Evolutionary conservation across 495 filamentous ascomycete genomes (phyloP).

Genomic region (Opeltia flavorubescens): DNA sequence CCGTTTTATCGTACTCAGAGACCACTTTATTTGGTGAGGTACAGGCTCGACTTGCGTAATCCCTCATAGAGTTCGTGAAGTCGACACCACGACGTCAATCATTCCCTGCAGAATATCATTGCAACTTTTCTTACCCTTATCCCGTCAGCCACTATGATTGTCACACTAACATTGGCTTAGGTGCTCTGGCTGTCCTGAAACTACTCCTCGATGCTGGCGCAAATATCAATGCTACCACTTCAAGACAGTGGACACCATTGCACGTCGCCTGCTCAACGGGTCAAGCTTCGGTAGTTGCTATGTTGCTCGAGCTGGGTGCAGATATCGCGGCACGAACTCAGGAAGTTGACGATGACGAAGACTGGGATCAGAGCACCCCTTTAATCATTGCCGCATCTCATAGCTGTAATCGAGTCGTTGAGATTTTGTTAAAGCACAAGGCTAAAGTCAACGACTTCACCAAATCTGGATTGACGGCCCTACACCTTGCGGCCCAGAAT

Average conservation of each 20-base stretch:
- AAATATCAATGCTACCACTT: neutral
- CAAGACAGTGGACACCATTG: neutral
- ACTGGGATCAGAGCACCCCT: neutral
- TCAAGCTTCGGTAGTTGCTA: neutral
- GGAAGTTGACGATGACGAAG: neutral
- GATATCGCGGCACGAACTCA: neutral
- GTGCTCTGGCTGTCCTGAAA: neutral
- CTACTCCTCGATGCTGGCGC: too few species aligned
- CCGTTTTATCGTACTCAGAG: too few species aligned
- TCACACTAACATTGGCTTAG: neutral
- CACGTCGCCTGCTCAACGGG: neutral
- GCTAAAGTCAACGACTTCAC: neutral
- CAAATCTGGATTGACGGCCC: neutral
- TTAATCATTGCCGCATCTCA: neutral
- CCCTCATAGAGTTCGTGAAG: too few species aligned
- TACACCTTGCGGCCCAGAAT: neutral
- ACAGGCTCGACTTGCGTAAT: too few species aligned
- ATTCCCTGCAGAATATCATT: too few species aligned
- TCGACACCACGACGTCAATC: too few species aligned
- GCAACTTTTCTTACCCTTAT: too few species aligned
- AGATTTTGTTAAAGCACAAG: neutral
- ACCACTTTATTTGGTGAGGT: too few species aligned
- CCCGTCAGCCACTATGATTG: too few species aligned
- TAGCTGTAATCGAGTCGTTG: neutral
- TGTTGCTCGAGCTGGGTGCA: neutral